These are phyloP conservation scores for Aureobasidium melanogenum DNA, from an alignment of 2,329 filamentous ascomycete genomes.

Conservation along the genomic window DNA sequence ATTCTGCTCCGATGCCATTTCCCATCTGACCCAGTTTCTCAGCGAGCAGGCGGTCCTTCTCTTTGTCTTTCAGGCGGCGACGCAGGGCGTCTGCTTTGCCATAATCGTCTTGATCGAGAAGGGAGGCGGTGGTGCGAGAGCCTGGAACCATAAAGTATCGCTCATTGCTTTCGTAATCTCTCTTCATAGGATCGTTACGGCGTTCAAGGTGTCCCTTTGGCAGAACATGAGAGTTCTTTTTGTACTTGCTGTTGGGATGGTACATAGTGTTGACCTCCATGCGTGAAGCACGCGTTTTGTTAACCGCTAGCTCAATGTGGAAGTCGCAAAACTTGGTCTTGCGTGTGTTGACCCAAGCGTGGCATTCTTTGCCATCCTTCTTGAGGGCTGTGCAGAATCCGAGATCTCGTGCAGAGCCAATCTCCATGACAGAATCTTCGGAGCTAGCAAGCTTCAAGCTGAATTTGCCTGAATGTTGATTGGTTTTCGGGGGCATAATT, in stretches of 20 bases:
- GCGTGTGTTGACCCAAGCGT: constrained; percentile 75
- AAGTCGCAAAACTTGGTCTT: constrained; percentile 90
- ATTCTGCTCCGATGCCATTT: constrained; percentile 59
- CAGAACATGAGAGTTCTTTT: background rate
- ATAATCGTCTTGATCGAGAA: constrained; percentile 56
- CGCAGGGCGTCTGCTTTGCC: constrained; percentile 42
- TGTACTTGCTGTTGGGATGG: constrained; percentile 14
- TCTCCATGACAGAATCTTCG: constrained; percentile 80
- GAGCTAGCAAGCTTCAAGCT: constrained; percentile 77
- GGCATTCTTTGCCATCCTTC: constrained; percentile 75
- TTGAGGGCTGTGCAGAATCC: constrained; percentile 80
- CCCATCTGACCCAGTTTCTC: constrained; percentile 57
- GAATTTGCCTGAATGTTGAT: constrained; percentile 70
- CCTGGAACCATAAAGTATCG: constrained; percentile 20
- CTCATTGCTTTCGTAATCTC: constrained; percentile 27
- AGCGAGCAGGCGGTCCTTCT: constrained; percentile 65
- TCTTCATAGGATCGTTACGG: background rate
- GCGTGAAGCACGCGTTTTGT: constrained; percentile 57
- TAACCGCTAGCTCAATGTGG: constrained; percentile 74
- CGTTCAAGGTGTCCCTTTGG: background rate
- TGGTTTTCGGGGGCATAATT: constrained; percentile 77
- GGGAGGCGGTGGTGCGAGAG: constrained; percentile 43
- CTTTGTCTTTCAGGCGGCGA: constrained; percentile 45
- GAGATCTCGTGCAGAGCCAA: constrained; percentile 75
- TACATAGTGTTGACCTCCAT: constrained; percentile 71